Evolutionary conservation across 495 filamentous ascomycete species (phyloP).

Genomic region (Friedmanniomyces simplex): DNA sequence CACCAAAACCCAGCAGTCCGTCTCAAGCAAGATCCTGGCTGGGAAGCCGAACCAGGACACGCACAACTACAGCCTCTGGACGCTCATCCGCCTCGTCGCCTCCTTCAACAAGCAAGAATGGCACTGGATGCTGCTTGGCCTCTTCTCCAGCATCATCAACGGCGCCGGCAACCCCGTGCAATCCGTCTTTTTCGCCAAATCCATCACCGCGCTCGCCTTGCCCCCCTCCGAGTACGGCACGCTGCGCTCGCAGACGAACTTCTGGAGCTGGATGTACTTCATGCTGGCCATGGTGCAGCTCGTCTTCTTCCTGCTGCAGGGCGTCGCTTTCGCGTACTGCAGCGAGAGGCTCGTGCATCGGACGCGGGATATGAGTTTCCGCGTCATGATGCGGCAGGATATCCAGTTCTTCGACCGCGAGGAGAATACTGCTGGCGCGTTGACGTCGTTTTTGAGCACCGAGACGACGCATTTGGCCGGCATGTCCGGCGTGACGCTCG

Average conservation of each 20-base stretch:
- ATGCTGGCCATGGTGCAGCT: conserved; percentile 79
- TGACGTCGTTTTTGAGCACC: conserved; percentile 77
- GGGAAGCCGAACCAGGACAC: conserved; percentile 38
- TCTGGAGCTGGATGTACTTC: conserved; percentile 91
- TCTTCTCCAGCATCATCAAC: conserved; percentile 67
- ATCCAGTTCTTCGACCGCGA: conserved; percentile 81
- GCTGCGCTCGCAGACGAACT: conserved; percentile 60
- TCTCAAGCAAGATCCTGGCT: conserved; percentile 58
- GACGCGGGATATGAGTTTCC: conserved; percentile 68
- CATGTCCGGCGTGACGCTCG: conserved; percentile 69
- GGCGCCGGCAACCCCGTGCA: conserved; percentile 80
- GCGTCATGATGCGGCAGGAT: conserved; percentile 84
- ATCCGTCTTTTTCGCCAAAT: conserved; percentile 83
- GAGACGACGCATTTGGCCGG: conserved; percentile 78
- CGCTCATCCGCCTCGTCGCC: conserved; percentile 71
- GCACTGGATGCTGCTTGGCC: conserved; percentile 61
- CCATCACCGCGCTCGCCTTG: conserved; percentile 57
- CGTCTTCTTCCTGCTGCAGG: conserved; percentile 56
- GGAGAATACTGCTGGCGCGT: conserved; percentile 71
- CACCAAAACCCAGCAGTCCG: conserved; percentile 55
- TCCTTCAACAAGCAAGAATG: conserved; percentile 72
- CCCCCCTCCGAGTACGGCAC: conserved; percentile 36
- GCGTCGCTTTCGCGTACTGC: conserved; percentile 69
- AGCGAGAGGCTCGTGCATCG: conserved; percentile 75
- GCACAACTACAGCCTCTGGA: conserved; percentile 62